Conservation (phyloP, 2,329 filamentous ascomycete genomes). For the Chlorencoelia australis region DNA sequence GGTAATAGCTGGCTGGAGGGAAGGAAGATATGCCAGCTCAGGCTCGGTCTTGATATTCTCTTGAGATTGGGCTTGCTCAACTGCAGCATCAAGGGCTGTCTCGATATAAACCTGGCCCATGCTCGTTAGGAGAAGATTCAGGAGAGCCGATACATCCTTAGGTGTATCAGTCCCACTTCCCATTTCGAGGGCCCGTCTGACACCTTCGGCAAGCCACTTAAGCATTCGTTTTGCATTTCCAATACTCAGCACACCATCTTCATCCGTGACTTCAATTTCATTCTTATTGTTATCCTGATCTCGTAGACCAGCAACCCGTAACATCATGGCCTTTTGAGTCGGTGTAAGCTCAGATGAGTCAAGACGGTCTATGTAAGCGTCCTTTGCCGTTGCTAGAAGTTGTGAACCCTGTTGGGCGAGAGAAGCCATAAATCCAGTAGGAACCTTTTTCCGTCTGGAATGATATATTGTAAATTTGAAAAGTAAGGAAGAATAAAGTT, state of each 20-base stretch:
- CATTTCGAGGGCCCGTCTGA: conserved; percentile 84
- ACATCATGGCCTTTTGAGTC: conserved; percentile 82
- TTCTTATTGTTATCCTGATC: conserved; percentile 68
- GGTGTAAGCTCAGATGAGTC: conserved; percentile 81
- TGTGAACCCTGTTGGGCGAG: conserved; percentile 85
- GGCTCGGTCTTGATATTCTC: conserved; percentile 77
- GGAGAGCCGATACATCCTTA: conserved; percentile 80
- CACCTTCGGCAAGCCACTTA: conserved; percentile 92
- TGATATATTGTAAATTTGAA: conserved; percentile 98
- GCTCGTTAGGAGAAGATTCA: conserved; percentile 72
- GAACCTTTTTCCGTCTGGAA: conserved; percentile 74
- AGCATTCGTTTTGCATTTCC: conserved; percentile 96
- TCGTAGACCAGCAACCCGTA: conserved; percentile 74
- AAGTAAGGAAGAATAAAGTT: conserved; percentile 79
- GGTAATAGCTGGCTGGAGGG: conserved; percentile 70
- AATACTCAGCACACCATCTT: conserved; percentile 75
- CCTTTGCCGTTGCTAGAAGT: conserved; percentile 75
- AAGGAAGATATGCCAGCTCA: conserved; percentile 73
- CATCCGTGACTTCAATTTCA: conserved; percentile 83
- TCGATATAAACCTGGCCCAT: conserved; percentile 78
- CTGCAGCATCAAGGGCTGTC: conserved; percentile 57
- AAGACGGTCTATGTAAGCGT: conserved; percentile 81
- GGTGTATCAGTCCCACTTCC: conserved; percentile 80
- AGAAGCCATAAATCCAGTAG: conserved; percentile 86
- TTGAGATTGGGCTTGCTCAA: conserved; percentile 64